Evolutionary conservation across 2,329 filamentous ascomycete genomes (phyloP), one percentile per base, ranked within the genome.

Genomic region (Dactylellina cionopaga): DNA sequence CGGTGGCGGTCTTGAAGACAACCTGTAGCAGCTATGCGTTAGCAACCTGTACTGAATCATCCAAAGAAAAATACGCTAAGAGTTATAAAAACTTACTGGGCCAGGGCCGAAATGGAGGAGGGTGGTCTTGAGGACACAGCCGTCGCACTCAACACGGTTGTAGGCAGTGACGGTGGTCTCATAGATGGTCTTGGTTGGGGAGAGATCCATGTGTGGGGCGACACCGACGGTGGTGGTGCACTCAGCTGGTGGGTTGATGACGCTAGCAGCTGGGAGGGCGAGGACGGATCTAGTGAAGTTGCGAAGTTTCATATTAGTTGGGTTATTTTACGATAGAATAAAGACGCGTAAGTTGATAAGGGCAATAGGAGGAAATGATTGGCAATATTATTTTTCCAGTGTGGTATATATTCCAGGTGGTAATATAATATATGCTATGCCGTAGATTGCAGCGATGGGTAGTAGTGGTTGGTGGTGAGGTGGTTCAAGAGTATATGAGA

Each of bases 251-350:
- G 65, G 15, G 1, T 35, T 22, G 10, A 24, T 24, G 35, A 29
- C 55, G 37, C 9, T 41, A 15, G 55, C 37, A n/a, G 58, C 43
- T 4, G 65, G 65, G 17, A 62, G 31, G 22, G 65, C 65, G 17
- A 62, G 17, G 4, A 47, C 55, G 22, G 56, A 55, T 7, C 65
- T 70, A 15, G 62, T 49, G 3, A 70, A 15, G 33, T 46, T 9
- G 13, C 15, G 31, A 29, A 25, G 24, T 13, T 25, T 56, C 56
- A 64, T 64, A 29, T 71, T 71, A 71, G 65, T 54, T 55, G 41
- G 17, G 17, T 17, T 27, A 24, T 27, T 41, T n/a, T 17, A 43
- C 15, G 9, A 19, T 2, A 31, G 19, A n/a, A 31, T 19, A 9
- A 22, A 17, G 33, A 41, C 51, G 33, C 35, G 33, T 39, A 55